Percentiles rank a stretch among this genome's conserved stretches.
These are phyloP conservation scores for Chaetomiaceae sp. DNA, from an alignment of 2,329 filamentous ascomycete species.

Conservation along the genomic window DNA sequence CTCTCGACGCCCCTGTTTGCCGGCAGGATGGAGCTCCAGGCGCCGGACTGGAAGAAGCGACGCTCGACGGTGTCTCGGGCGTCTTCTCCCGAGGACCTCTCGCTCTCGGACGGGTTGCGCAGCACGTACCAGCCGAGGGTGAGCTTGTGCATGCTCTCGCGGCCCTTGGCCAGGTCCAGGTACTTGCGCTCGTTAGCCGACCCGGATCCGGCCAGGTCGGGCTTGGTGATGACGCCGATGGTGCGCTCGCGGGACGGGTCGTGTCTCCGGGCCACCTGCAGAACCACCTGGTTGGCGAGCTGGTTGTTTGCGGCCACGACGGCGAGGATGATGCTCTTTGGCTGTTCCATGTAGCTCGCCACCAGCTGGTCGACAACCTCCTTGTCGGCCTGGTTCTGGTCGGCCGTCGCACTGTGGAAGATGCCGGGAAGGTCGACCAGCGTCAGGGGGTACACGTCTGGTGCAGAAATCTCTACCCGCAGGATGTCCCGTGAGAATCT, in stretches of 20 bases:
- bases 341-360: slow-evolving; percentile 51
- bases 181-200: slow-evolving; percentile 35
- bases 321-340: slow-evolving; percentile 55
- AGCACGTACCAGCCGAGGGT: slow-evolving; percentile 39
- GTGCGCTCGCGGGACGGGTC: slow-evolving; percentile 38
- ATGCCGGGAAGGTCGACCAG: slow-evolving; percentile 56
- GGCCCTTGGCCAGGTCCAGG: slow-evolving; percentile 34
- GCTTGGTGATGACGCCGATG: slow-evolving; percentile 54
- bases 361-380: slow-evolving; percentile 45
- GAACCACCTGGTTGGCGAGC: slow-evolving; percentile 53
- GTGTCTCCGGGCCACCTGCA: slow-evolving; percentile 41
- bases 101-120: slow-evolving; percentile 35
- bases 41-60: slow-evolving; percentile 21
- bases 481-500: slow-evolving; percentile 16
- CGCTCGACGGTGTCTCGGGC: slow-evolving; percentile 19
- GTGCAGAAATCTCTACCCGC: slow-evolving; percentile 42
- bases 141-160: slow-evolving; percentile 22
- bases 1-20: slow-evolving; percentile 33
- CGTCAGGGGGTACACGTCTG: slow-evolving; percentile 48
- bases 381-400: slow-evolving; percentile 40
- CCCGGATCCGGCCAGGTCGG: slow-evolving; percentile 38
- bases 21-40: slow-evolving; percentile 29
- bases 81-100: slow-evolving; percentile 11
- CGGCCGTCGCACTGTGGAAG: slow-evolving; percentile 42
- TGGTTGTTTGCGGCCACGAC: slow-evolving; percentile 54